These are phyloP conservation scores for Panaeolus cyanescens DNA, from an alignment of 768 basidiomycete species.

Conservation along the genomic window DNA sequence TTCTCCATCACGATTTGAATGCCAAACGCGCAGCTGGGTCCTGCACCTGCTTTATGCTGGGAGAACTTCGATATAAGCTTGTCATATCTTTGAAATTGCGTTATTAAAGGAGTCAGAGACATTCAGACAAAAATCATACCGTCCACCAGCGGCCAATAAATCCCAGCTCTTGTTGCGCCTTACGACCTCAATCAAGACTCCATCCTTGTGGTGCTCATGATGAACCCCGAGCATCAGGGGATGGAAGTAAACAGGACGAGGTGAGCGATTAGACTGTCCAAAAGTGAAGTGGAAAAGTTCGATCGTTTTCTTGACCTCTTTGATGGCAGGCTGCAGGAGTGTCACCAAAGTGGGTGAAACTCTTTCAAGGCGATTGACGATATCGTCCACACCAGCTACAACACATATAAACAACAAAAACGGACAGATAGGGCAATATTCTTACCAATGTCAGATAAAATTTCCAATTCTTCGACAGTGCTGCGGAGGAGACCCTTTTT, in stretches of 20 bases:
- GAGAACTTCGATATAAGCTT: constrained; percentile 63
- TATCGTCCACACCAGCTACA: constrained; percentile 61
- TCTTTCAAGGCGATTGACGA: constrained; percentile 60
- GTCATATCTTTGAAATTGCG: constrained; percentile 58
- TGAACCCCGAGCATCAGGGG: constrained; percentile 76
- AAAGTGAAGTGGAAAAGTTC: constrained; percentile 43
- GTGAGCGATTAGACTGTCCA: constrained; percentile 54
- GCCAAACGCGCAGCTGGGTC: constrained; percentile 66
- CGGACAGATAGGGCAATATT: neutral
- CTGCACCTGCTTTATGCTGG: constrained; percentile 52
- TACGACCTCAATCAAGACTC: constrained; percentile 76
- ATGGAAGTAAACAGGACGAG: constrained; percentile 62
- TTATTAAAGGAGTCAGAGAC: neutral
- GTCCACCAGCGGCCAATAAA: constrained; percentile 79
- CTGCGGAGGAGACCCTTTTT: constrained; percentile 72
- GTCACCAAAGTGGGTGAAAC: constrained; percentile 53
- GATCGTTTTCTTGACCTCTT: constrained; percentile 66
- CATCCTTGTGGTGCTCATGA: constrained; percentile 67
- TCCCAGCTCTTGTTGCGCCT: constrained; percentile 66
- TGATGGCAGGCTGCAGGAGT: constrained; percentile 50
- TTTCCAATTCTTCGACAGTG: constrained; percentile 74
- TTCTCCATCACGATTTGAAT: constrained; percentile 81
- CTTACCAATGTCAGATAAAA: constrained; percentile 62
- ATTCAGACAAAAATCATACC: constrained; percentile 42
- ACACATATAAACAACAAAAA: neutral